phyloP scores from a whole-genome alignment of 2,329 filamentous ascomycete species.

The Pseudocercospora pini-densiflorae region DNA sequence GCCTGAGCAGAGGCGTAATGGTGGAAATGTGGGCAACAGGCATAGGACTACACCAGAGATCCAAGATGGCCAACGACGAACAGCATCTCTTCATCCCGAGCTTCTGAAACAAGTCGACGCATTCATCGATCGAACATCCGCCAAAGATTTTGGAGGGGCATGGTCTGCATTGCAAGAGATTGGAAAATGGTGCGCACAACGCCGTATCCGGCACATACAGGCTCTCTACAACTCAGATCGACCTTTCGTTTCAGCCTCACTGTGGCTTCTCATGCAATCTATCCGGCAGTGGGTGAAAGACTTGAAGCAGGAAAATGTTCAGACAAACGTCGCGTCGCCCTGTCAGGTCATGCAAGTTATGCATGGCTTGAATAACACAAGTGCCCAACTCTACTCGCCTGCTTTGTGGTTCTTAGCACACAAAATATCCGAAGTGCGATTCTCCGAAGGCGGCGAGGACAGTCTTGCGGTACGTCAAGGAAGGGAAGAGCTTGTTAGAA shows the following conservation, averaged over 20 bases:
- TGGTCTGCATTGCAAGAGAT: conserved; percentile 22
- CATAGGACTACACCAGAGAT: neutral
- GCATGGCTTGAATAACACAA: neutral
- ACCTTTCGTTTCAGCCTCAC: neutral
- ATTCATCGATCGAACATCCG: neutral
- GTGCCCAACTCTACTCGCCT: conserved; percentile 13
- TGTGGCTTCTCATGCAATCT: neutral
- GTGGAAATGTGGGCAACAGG: neutral
- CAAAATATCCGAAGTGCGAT: conserved; percentile 11
- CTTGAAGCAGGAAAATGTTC: neutral
- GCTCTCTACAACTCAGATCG: neutral
- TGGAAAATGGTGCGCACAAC: conserved; percentile 5
- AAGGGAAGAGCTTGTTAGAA: conserved; percentile 18
- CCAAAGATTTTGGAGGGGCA: conserved; percentile 5
- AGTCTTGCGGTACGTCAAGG: neutral
- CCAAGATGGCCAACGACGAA: neutral
- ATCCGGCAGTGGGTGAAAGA: conserved; percentile 3
- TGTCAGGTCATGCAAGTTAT: conserved; percentile 15
- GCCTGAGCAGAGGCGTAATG: neutral
- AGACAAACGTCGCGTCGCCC: conserved; percentile 11
- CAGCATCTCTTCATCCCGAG: neutral
- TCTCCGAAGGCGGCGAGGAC: neutral
- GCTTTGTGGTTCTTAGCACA: conserved; percentile 18
- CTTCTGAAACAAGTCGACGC: neutral
- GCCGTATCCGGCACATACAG: neutral